These are phyloP conservation scores for Pythium rhizo-oryzae DNA, from an alignment of 352 stramenopile genomes.

Conservation along the genomic window DNA sequence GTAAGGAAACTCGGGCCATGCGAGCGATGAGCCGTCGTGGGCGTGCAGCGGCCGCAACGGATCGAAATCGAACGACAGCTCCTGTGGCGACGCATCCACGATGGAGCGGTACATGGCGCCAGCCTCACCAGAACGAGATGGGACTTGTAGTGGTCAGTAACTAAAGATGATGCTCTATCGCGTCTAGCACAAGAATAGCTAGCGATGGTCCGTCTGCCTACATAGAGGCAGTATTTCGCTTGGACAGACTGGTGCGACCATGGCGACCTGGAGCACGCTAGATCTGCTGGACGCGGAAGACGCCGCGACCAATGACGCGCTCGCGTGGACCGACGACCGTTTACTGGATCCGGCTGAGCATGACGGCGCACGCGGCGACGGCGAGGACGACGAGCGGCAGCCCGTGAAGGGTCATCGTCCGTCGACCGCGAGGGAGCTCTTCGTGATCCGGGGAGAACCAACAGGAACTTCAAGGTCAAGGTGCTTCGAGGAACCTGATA, in stretches of 20 bases:
- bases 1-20: constrained; percentile 70
- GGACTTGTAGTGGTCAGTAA: not conserved
- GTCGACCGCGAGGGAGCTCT: constrained; percentile 5
- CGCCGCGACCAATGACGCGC: not conserved
- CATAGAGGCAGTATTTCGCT: no score
- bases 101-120: constrained; percentile 52
- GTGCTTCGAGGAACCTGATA: constrained; percentile 6
- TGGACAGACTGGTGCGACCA: not conserved
- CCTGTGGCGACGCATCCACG: constrained; percentile 30
- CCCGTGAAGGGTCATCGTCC: not conserved
- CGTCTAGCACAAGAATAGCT: constrained; percentile 22
- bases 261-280: constrained; percentile 13
- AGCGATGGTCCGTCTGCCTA: no score
- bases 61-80: constrained; percentile 61
- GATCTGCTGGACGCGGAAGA: constrained; percentile 18
- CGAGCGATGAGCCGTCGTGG: constrained; percentile 44
- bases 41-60: constrained; percentile 50
- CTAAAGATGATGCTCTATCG: not conserved
- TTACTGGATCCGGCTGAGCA: not conserved
- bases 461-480: constrained; percentile 25
- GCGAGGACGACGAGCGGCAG: not conserved
- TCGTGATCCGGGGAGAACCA: constrained; percentile 9
- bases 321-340: not conserved
- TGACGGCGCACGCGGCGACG: no score
- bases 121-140: not conserved